Percentiles rank a stretch among this genome's conserved stretches.
Evolutionary conservation across 768 basidiomycete genomes (phyloP).

Genomic region (Coprinopsis sp.): DNA sequence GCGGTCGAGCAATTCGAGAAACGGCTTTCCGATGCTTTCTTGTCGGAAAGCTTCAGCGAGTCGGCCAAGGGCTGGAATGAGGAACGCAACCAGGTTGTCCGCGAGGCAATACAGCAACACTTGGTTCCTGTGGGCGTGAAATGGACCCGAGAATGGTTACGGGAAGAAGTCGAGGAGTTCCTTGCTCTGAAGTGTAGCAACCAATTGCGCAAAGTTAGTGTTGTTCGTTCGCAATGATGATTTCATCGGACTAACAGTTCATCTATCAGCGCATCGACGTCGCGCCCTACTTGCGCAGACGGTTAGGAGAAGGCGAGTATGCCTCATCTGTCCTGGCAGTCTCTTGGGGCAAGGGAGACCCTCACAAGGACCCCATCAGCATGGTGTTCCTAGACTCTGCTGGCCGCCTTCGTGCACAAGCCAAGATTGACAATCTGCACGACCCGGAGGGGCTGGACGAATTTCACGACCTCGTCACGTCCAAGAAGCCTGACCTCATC

Average conservation of each 20-base stretch:
- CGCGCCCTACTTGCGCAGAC: constrained; percentile 61
- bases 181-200: constrained; percentile 65
- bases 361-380: constrained; percentile 83
- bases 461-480: constrained; percentile 77
- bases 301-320: constrained; percentile 65
- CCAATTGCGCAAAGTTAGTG: constrained; percentile 63
- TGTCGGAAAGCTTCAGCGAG: constrained; percentile 80
- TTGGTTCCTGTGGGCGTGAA: constrained; percentile 82
- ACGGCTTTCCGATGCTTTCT: constrained; percentile 73
- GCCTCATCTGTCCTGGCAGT: constrained; percentile 80
- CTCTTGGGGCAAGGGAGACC: constrained; percentile 95
- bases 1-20: constrained; percentile 67
- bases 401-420: constrained; percentile 87
- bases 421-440: constrained; percentile 82
- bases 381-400: constrained; percentile 83
- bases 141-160: constrained; percentile 84
- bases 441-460: constrained; percentile 65
- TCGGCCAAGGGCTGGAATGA: constrained; percentile 89
- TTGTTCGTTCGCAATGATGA: not conserved
- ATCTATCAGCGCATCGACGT: constrained; percentile 72
- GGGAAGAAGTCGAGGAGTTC: constrained; percentile 86
- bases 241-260: constrained; percentile 6
- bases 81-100: constrained; percentile 72
- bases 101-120: constrained; percentile 73
- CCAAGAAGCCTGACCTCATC: constrained; percentile 82